phyloP scores from a whole-genome alignment of 345 rosid genomes.

The Gynandropsis gynandra region DNA sequence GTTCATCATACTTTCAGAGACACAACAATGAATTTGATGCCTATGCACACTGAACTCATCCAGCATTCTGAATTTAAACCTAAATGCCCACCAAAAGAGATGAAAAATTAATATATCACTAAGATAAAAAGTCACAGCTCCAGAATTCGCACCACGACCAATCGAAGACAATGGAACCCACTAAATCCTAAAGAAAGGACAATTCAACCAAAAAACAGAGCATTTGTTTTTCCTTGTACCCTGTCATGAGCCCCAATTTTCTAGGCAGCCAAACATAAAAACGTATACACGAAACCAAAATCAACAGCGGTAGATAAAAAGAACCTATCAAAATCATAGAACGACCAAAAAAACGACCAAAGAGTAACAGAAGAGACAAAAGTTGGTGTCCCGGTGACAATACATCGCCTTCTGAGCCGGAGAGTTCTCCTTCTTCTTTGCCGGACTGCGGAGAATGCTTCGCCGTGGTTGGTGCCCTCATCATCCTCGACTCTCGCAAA shows the following conservation, averaged over 20 bases:
- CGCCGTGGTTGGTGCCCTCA: conserved; percentile 22
- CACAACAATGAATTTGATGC: too few species aligned
- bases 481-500: conserved; percentile 4
- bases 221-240: neutral
- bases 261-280: too few species aligned
- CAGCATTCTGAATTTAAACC: neutral
- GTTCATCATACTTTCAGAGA: neutral
- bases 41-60: neutral
- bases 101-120: neutral
- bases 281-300: neutral
- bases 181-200: too few species aligned
- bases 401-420: conserved; percentile 60
- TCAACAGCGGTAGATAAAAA: neutral
- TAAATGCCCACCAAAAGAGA: too few species aligned
- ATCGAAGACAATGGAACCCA: too few species aligned
- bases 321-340: neutral
- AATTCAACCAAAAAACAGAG: too few species aligned
- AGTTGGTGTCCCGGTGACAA: neutral
- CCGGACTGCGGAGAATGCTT: conserved; percentile 15
- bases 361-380: neutral
- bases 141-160: too few species aligned
- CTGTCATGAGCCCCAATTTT: too few species aligned
- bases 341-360: neutral
- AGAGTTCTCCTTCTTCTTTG: conserved; percentile 88
- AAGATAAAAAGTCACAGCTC: too few species aligned